These are phyloP conservation scores for Colletotrichum noveboracense DNA, from an alignment of 2,329 filamentous ascomycete species.

Conservation along the genomic window DNA sequence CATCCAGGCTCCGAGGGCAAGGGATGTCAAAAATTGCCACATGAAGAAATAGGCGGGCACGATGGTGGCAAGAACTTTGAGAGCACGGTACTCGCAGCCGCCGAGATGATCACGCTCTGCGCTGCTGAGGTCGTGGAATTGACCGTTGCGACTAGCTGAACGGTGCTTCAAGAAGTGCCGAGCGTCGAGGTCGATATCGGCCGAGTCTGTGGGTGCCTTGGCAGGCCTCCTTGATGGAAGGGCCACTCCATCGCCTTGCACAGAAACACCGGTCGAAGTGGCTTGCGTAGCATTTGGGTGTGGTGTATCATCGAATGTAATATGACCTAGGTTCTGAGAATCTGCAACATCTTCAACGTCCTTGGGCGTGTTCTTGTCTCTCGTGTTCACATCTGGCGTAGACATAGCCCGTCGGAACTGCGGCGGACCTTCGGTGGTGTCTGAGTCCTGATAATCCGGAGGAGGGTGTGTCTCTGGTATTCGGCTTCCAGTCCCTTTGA, in stretches of 20 bases:
- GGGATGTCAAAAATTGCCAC: constrained; percentile 63
- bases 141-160: constrained; percentile 50
- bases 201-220: constrained; percentile 30
- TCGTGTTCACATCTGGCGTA: background rate
- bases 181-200: background rate
- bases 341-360: background rate
- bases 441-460: background rate
- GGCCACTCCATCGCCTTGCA: background rate
- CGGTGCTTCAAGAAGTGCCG: background rate
- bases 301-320: background rate
- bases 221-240: constrained; percentile 22
- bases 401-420: background rate
- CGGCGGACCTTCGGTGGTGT: background rate
- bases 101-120: constrained; percentile 63
- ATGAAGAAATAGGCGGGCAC: constrained; percentile 65
- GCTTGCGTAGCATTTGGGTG: background rate
- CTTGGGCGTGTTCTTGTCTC: background rate
- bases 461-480: background rate
- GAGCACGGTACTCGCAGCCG: constrained; percentile 68
- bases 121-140: constrained; percentile 57
- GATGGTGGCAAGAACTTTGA: constrained; percentile 61
- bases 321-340: background rate
- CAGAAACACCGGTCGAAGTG: background rate
- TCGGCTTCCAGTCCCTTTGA: background rate
- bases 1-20: constrained; percentile 68